Evolutionary conservation across 2,329 filamentous ascomycete genomes (phyloP).

Genomic region (Alternaria sp.): DNA sequence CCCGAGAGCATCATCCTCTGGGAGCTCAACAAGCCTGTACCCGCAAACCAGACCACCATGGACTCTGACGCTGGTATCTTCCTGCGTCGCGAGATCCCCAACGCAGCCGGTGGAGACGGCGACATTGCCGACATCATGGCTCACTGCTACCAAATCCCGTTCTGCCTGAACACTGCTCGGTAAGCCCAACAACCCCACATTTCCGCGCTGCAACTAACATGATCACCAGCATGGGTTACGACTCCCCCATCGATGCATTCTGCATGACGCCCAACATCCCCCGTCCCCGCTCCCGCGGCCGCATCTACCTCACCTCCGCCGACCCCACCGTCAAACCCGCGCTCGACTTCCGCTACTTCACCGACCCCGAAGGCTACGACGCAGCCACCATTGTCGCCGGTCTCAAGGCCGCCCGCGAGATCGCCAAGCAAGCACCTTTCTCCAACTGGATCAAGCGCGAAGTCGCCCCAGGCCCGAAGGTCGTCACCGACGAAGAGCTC

Average conservation of each 20-base stretch:
- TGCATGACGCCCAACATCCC: slow-evolving; percentile 95
- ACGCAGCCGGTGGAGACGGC: slow-evolving; percentile 73
- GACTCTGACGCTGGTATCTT: slow-evolving; percentile 90
- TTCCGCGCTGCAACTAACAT: slow-evolving; percentile 9
- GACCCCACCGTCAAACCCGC: slow-evolving; percentile 81
- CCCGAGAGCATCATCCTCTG: slow-evolving; percentile 72
- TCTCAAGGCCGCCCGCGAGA: slow-evolving; percentile 76
- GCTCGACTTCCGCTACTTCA: slow-evolving; percentile 89
- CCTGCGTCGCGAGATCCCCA: slow-evolving; percentile 75
- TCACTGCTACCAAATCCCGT: slow-evolving; percentile 96
- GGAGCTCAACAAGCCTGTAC: slow-evolving; percentile 81
- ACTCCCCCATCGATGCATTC: slow-evolving; percentile 76
- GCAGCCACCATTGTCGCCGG: slow-evolving; percentile 80
- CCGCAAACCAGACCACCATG: slow-evolving; percentile 84
- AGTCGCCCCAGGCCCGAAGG: slow-evolving; percentile 75
- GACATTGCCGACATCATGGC: slow-evolving; percentile 89
- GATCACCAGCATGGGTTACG: slow-evolving; percentile 68
- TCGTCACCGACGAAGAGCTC: slow-evolving; percentile 80
- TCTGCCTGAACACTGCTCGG: slow-evolving; percentile 82
- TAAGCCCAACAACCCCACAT: slow-evolving; percentile 22
- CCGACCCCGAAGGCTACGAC: slow-evolving; percentile 83
- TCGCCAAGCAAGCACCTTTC: slow-evolving; percentile 78
- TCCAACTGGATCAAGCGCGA: slow-evolving; percentile 83
- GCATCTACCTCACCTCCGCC: slow-evolving; percentile 76
- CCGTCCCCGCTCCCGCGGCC: slow-evolving; percentile 77